Evolutionary conservation across 768 basidiomycete genomes (phyloP).

Genomic region (Austroboletus eburneus): DNA sequence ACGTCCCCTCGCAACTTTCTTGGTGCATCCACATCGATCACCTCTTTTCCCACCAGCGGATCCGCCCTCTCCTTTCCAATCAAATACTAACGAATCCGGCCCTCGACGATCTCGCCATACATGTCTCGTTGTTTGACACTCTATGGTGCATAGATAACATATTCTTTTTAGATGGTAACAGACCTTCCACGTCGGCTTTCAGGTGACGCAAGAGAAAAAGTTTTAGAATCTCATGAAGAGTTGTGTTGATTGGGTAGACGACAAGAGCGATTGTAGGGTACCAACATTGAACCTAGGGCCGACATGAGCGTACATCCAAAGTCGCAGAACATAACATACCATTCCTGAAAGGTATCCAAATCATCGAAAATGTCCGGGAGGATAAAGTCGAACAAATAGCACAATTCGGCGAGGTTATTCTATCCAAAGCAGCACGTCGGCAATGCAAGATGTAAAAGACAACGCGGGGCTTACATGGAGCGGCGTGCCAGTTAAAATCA

Average conservation of each 20-base stretch:
- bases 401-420: constrained; percentile 95
- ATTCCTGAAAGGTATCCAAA: constrained; percentile 84
- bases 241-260: constrained; percentile 53
- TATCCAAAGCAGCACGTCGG: constrained; percentile 31
- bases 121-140: constrained; percentile 79
- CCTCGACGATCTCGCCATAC: constrained; percentile 75
- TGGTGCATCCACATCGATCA: constrained; percentile 30
- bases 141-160: constrained; percentile 88
- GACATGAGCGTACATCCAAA: no score
- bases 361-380: constrained; percentile 92
- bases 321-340: no score
- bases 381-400: constrained; percentile 94
- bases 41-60: constrained; percentile 17
- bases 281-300: constrained; percentile 65
- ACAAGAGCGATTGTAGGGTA: constrained; percentile 52
- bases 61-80: constrained; percentile 33
- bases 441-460: no score
- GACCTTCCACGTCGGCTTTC: constrained; percentile 79
- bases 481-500: constrained; percentile 96
- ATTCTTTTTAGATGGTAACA: constrained; percentile 89
- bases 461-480: constrained; percentile 62
- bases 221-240: constrained; percentile 90
- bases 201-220: constrained; percentile 92
- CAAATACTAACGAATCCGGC: constrained; percentile 65
- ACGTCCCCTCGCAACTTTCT: constrained; percentile 37